Evolutionary conservation across 163 green algal genomes (phyloP).

Genomic region (Prototheca stagnorum): DNA sequence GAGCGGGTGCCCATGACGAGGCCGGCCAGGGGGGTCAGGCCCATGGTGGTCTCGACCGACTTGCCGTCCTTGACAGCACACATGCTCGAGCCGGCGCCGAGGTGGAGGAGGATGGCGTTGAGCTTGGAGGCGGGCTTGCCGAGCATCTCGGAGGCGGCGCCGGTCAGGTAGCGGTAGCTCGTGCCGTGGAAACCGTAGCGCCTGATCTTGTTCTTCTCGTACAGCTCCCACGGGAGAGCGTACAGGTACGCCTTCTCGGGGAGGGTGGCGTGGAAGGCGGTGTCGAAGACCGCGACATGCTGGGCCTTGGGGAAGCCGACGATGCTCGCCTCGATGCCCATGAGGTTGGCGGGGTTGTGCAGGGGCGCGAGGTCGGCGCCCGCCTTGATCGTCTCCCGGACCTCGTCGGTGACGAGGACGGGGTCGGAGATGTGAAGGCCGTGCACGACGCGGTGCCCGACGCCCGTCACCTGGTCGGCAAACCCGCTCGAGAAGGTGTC

Average conservation of each 20-base stretch:
- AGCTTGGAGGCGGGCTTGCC: conserved; percentile 28
- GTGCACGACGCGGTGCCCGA: conserved; percentile 72
- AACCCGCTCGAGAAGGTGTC: conserved; percentile 12
- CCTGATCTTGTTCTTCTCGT: conserved; percentile 30
- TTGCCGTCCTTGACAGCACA: conserved; percentile 20
- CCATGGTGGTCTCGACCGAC: conserved; percentile 81
- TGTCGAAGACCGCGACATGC: conserved; percentile 88
- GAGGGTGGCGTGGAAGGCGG: conserved; percentile 79
- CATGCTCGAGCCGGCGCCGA: conserved; percentile 33
- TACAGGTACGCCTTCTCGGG: conserved; percentile 60
- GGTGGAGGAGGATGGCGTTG: conserved; percentile 70
- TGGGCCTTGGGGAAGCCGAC: conserved; percentile 11
- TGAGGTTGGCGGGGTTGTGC: conserved; percentile 56
- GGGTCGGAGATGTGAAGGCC: conserved; percentile 38
- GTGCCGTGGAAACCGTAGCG: conserved; percentile 80
- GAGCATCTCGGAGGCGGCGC: conserved; percentile 42
- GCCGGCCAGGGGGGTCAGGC: conserved; percentile 80
- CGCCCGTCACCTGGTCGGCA: conserved; percentile 25
- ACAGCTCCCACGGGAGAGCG: conserved; percentile 52
- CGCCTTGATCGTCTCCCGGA: conserved; percentile 29
- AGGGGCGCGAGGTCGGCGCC: conserved; percentile 54
- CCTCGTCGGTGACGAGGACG: conserved; percentile 24
- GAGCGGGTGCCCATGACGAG: conserved; percentile 76
- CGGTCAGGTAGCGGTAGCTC: conserved; percentile 42
- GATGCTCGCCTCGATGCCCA: conserved; percentile 28